phyloP scores from a whole-genome alignment of 345 rosid genomes.

The Acer saccharum region DNA sequence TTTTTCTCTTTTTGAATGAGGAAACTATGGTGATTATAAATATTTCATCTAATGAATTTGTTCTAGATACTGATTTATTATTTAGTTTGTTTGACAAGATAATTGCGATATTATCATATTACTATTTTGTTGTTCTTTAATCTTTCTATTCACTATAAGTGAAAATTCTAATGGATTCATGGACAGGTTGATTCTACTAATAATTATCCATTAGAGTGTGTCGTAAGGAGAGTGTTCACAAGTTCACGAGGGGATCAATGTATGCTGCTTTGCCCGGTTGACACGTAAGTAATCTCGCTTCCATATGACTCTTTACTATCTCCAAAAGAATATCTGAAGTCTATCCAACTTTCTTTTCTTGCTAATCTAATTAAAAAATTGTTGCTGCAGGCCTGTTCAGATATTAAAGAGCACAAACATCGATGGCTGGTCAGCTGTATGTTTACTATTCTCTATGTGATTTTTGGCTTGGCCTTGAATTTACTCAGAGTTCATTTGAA shows the following conservation, averaged over 20 bases:
- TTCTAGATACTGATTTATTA: background rate
- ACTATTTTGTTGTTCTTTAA: background rate
- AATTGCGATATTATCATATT: background rate
- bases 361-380: conserved; percentile 16
- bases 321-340: background rate
- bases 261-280: conserved; percentile 89
- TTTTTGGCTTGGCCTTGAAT: background rate
- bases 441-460: conserved; percentile 23
- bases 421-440: conserved; percentile 94
- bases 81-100: background rate
- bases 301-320: background rate
- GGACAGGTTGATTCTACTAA: conserved; percentile 75
- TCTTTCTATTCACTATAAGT: background rate
- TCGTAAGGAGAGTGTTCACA: conserved; percentile 77
- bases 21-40: background rate
- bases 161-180: conserved; percentile 15
- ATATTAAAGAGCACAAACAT: conserved; percentile 80
- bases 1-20: background rate
- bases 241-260: conserved; percentile 83
- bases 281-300: conserved; percentile 56
- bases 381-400: conserved; percentile 84
- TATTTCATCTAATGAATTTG: background rate
- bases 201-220: conserved; percentile 75
- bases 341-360: conserved; percentile 1
- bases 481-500: background rate